Percentiles rank a stretch among this genome's conserved stretches.
Evolutionary conservation across 306 rosid species (phyloP).

Genomic region (Cicer pinnatifidum): DNA sequence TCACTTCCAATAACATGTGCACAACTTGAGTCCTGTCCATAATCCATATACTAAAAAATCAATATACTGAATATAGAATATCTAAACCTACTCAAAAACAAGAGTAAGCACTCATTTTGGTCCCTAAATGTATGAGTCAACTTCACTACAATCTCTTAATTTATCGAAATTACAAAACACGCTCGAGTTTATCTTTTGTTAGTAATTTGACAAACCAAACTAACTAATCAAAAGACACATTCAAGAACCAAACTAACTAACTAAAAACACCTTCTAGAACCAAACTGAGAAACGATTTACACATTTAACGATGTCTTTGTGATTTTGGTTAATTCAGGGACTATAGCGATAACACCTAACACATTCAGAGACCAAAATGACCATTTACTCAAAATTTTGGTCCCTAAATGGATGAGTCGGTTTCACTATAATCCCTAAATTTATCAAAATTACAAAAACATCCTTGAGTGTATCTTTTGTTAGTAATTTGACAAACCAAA

Average conservation of each 20-base stretch:
- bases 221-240: background rate
- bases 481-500: background rate
- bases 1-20: constrained; percentile 46
- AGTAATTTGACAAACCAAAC: background rate
- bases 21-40: constrained; percentile 61
- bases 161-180: background rate
- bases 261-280: background rate
- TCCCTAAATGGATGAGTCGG: background rate
- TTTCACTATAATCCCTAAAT: background rate
- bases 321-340: background rate
- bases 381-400: background rate
- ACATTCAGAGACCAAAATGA: background rate
- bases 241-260: background rate
- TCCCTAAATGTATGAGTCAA: background rate
- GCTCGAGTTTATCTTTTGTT: background rate
- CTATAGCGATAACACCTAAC: background rate
- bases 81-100: constrained; percentile 22
- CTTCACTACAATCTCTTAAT: background rate
- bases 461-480: background rate
- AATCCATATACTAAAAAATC: constrained; percentile 40
- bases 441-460: background rate
- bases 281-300: background rate
- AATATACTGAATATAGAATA: constrained; percentile 34
- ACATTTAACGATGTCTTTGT: background rate
- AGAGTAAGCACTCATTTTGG: background rate